phyloP scores from a whole-genome alignment of 257 asterid species.

The Forsythia viridissima region DNA sequence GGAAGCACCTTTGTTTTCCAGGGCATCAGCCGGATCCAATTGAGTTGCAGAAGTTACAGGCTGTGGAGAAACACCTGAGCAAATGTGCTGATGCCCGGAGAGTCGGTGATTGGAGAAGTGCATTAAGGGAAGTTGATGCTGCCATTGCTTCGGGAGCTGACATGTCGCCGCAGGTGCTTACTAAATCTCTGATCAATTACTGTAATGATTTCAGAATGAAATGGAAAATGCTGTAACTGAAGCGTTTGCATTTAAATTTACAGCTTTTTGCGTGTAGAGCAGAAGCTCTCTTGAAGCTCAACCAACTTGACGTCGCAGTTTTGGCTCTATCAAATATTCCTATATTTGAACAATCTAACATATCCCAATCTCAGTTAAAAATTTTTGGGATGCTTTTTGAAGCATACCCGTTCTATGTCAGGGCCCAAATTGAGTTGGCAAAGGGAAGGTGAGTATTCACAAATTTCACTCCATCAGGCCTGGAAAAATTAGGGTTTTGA shows the following conservation, averaged over 20 bases:
- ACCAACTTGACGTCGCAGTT: constrained; percentile 62
- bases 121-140: constrained; percentile 61
- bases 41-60: constrained; percentile 61
- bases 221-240: constrained; percentile 18
- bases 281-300: constrained; percentile 85
- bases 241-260: constrained; percentile 40
- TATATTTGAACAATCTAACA: constrained; percentile 26
- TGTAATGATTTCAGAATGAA: not conserved
- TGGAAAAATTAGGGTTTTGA: not conserved
- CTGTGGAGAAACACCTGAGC: constrained; percentile 57
- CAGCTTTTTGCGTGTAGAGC: constrained; percentile 89
- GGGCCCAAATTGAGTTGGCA: constrained; percentile 73
- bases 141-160: constrained; percentile 76
- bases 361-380: constrained; percentile 39
- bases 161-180: constrained; percentile 70
- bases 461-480: not conserved
- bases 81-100: constrained; percentile 66
- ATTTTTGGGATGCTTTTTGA: constrained; percentile 67
- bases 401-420: constrained; percentile 70
- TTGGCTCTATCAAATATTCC: constrained; percentile 47
- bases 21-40: constrained; percentile 37
- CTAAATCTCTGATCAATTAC: not conserved
- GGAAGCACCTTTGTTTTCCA: constrained; percentile 42
- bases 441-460: constrained; percentile 65
- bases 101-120: constrained; percentile 64